These are phyloP conservation scores for Backusella westeae DNA, from an alignment of 192 early-diverging fungal genomes.

Conservation along the genomic window DNA sequence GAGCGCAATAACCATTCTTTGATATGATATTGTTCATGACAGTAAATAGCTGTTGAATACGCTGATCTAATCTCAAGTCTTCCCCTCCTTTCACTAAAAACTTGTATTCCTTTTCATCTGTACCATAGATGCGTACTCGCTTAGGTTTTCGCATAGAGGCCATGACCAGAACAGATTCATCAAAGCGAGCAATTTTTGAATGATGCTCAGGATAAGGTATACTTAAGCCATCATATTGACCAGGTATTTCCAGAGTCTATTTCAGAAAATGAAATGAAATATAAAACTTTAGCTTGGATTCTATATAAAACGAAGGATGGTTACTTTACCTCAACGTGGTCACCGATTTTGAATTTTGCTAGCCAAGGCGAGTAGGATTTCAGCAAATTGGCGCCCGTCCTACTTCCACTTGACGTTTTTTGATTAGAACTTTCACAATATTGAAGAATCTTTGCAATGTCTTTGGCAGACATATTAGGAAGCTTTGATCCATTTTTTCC, in stretches of 20 bases:
- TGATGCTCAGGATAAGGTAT: slow-evolving; percentile 56
- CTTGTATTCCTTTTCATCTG: slow-evolving; percentile 69
- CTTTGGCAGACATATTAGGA: slow-evolving; percentile 35
- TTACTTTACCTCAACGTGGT: slow-evolving; percentile 26
- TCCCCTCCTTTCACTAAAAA: slow-evolving; percentile 87
- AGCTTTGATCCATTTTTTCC: slow-evolving; percentile 51
- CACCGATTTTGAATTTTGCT: slow-evolving; percentile 29
- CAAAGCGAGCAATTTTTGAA: slow-evolving; percentile 63
- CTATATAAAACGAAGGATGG: neutral
- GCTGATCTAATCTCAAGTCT: slow-evolving; percentile 75
- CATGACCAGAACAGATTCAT: slow-evolving; percentile 63
- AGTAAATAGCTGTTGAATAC: slow-evolving; percentile 73
- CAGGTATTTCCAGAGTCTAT: slow-evolving; percentile 70
- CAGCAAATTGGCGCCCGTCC: slow-evolving; percentile 38
- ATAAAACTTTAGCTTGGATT: neutral
- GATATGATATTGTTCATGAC: slow-evolving; percentile 74
- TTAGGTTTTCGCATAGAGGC: slow-evolving; percentile 73
- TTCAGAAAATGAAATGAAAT: neutral
- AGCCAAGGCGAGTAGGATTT: slow-evolving; percentile 73
- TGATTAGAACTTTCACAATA: slow-evolving; percentile 45
- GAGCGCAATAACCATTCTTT: slow-evolving; percentile 50
- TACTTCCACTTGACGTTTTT: slow-evolving; percentile 19
- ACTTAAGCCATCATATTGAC: slow-evolving; percentile 61
- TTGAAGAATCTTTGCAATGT: slow-evolving; percentile 44
- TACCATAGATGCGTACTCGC: slow-evolving; percentile 63